Percentiles rank a stretch among this genome's conserved stretches.
These are phyloP conservation scores for Verbascum thapsus DNA, from an alignment of 257 asterid species.

Conservation along the genomic window DNA sequence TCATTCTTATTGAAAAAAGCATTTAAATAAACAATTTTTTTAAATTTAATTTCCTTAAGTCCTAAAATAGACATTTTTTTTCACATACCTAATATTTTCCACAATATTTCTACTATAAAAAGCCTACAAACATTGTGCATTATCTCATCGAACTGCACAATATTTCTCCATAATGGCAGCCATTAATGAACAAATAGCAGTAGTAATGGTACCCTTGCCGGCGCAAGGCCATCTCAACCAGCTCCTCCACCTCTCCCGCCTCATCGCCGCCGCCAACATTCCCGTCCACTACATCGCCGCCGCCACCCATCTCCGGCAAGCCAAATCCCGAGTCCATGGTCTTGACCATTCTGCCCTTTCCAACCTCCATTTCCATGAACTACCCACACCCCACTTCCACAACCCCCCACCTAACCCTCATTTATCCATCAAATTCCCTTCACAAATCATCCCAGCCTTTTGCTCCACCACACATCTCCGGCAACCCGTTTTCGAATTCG, in stretches of 20 bases:
- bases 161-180: too few species aligned
- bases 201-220: too few species aligned
- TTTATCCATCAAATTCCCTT: constrained; percentile 44
- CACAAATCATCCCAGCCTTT: constrained; percentile 42
- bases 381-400: constrained; percentile 25
- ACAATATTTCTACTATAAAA: too few species aligned
- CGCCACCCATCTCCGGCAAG: constrained; percentile 50
- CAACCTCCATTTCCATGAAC: constrained; percentile 37
- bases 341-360: constrained; percentile 25
- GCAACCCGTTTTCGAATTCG: constrained; percentile 21
- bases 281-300: constrained; percentile 39
- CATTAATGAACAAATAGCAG: too few species aligned
- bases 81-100: too few species aligned
- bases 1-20: too few species aligned
- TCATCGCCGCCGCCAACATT: constrained; percentile 35
- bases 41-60: too few species aligned
- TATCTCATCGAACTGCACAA: too few species aligned
- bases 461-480: constrained; percentile 43
- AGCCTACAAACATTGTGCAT: too few species aligned
- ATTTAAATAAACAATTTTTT: too few species aligned
- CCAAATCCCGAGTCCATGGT: constrained; percentile 33
- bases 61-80: too few species aligned
- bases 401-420: constrained; percentile 51
- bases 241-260: constrained; percentile 46
- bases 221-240: constrained; percentile 27